These are phyloP conservation scores for Dovyalis caffra DNA, from an alignment of 345 rosid species.

Conservation along the genomic window DNA sequence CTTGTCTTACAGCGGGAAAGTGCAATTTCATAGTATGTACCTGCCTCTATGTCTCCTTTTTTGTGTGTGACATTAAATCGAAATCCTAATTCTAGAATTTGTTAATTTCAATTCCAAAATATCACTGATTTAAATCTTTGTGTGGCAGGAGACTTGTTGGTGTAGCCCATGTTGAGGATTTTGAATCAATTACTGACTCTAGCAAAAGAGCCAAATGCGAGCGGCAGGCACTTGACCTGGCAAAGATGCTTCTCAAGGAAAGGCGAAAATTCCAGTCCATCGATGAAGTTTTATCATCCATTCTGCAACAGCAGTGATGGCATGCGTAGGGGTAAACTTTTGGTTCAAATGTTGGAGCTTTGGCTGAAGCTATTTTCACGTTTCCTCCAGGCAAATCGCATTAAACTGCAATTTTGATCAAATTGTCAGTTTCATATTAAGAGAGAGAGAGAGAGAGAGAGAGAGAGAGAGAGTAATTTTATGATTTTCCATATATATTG, in stretches of 20 bases:
- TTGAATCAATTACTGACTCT: constrained; percentile 73
- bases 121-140: not conserved
- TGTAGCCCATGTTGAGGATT: constrained; percentile 95
- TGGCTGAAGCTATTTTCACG: not conserved
- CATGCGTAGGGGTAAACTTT: not conserved
- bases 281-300: constrained; percentile 60
- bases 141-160: constrained; percentile 85
- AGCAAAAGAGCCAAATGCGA: constrained; percentile 67
- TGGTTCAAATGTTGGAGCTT: not conserved
- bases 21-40: not conserved
- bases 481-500: not conserved
- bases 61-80: not conserved
- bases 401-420: no score
- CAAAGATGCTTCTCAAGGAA: constrained; percentile 67
- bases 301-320: constrained; percentile 27
- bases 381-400: no score
- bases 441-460: no score
- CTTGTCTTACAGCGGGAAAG: not conserved
- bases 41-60: not conserved
- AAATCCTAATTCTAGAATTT: not conserved
- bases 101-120: not conserved
- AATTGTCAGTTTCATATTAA: no score
- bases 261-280: constrained; percentile 70
- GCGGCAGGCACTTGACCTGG: constrained; percentile 64
- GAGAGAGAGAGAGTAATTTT: no score